phyloP scores from a whole-genome alignment of 805 yeast species.

The Ogataea paradorogensis region DNA sequence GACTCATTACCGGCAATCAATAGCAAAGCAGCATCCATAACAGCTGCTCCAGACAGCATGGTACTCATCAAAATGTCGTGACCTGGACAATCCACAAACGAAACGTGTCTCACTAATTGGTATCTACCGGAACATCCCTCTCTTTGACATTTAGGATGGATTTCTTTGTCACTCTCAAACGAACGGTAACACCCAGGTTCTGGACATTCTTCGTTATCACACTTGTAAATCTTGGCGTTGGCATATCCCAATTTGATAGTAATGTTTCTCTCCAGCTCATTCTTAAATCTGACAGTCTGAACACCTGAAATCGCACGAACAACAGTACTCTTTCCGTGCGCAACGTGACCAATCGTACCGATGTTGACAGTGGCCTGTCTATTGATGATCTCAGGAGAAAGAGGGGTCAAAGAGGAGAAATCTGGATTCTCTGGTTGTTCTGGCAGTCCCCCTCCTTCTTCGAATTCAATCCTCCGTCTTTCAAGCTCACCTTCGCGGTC shows the following conservation, averaged over 20 bases:
- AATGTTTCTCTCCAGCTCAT: conserved; percentile 97
- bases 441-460: conserved; percentile 98
- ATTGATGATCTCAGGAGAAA: conserved; percentile 91
- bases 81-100: conserved; percentile 99
- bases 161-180: conserved; percentile 91
- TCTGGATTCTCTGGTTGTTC: conserved; percentile 93
- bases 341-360: conserved; percentile 99
- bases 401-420: conserved; percentile 74
- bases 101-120: conserved; percentile 89
- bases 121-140: conserved; percentile 89
- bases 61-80: conserved; percentile 99
- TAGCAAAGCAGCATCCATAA: conserved; percentile 98
- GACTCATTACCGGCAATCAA: conserved; percentile 98
- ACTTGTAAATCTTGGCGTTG: conserved; percentile 95
- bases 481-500: conserved; percentile 67
- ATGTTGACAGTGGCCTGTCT: conserved; percentile 99
- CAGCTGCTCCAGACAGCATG: conserved; percentile 99
- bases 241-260: conserved; percentile 99
- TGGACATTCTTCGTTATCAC: conserved; percentile 81
- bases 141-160: conserved; percentile 86
- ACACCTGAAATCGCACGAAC: conserved; percentile 99
- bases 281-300: conserved; percentile 98
- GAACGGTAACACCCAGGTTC: conserved; percentile 95
- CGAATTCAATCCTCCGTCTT: conserved; percentile 77
- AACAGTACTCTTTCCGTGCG: conserved; percentile 97